Evolutionary conservation across 208 protist genomes (phyloP), one percentile per base, ranked within the genome.

Genomic region (Leishmania tarentolae): DNA sequence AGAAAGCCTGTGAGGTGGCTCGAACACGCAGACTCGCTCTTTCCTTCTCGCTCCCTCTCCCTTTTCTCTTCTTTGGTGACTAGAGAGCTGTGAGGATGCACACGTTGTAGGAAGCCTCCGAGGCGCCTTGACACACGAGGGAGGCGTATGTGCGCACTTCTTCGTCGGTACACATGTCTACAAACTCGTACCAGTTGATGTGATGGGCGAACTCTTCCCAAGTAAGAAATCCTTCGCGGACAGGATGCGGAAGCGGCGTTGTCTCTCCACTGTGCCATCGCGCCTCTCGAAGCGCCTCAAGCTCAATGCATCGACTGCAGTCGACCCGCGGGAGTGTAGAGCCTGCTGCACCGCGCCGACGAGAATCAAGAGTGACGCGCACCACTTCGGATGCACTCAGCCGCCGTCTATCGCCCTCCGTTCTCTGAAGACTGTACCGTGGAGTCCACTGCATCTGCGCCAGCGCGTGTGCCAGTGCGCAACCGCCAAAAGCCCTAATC

Each of bases 201-300:
- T 97, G 93, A 65, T 97, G 93, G 5, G 83, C 76, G 46, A 91
- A 93, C 83, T 97, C 92, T 7, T 83, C 79, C 88, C 90, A 94
- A 19, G 89, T 94, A 56, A 97, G 7, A n/a, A 89, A 52, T 59
- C 90, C 90, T 11, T 88, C 88, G n/a, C 66, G 72, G 28, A 80
- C 59, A 0, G 91, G 93, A 76, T 93, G 93, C 5, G 91, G 93
- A 15, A 97, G 83, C 37, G 89, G 89, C n/a, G 79, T 90, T 3
- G 87, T 76, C 63, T 84, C 83, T 28, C 83, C 83, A 0, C 87
- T 86, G 21, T 88, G 87, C 52, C 90, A 70, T 31, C 88, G 89
- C 42, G 80, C 59, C 50, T 82, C 17, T 40, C 88, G 86, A 77
- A 93, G 77, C 2, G 83, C 69, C 50, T 94, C 93, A n/a, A 94